A percentile compares a stretch with the other conserved stretches of the same genome.
phyloP scores from a whole-genome alignment of 495 filamentous ascomycete species.

The Penicillium lividum region DNA sequence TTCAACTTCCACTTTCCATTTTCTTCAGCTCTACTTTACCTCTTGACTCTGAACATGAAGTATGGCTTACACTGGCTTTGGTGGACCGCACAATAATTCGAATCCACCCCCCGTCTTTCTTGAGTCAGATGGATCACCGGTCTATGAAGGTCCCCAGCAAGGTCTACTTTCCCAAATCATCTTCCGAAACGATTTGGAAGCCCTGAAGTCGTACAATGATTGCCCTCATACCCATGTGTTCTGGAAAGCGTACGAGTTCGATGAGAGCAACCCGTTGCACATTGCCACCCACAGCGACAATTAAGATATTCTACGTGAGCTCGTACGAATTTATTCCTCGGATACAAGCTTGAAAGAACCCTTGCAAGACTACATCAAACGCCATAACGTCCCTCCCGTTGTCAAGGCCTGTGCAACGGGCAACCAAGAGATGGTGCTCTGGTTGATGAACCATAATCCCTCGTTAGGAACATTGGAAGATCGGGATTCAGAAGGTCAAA shows the following conservation, averaged over 20 bases:
- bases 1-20: too few relatives aligned
- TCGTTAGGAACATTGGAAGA: not conserved
- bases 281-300: not conserved
- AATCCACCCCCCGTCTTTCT: not conserved
- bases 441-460: not conserved
- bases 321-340: not conserved
- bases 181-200: not conserved
- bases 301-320: not conserved
- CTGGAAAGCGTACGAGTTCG: not conserved
- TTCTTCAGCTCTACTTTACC: too few relatives aligned
- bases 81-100: too few relatives aligned
- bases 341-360: not conserved
- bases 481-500: not conserved
- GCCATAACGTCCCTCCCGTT: not conserved
- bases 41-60: too few relatives aligned
- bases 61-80: too few relatives aligned
- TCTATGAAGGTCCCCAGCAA: not conserved
- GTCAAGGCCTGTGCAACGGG: not conserved
- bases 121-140: not conserved
- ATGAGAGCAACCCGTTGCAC: not conserved
- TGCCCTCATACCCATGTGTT: not conserved
- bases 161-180: not conserved
- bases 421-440: not conserved
- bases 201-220: not conserved
- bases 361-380: not conserved